Conservation (phyloP, 768 basidiomycete genomes). For the Artomyces pyxidatus region DNA sequence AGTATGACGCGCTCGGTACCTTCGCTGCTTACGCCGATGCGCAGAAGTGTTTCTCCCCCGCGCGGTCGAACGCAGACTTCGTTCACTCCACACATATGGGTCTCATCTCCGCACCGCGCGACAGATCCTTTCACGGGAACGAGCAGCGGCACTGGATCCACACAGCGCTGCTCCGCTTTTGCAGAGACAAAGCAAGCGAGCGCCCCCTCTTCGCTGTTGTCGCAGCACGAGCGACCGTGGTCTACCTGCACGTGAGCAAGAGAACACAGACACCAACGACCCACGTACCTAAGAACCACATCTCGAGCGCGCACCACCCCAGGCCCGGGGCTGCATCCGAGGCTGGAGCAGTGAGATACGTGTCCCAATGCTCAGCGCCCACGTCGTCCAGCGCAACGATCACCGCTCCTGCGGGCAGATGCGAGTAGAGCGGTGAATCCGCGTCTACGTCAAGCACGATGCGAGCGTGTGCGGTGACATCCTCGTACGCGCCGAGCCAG, state of each 20-base stretch:
- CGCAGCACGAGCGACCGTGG: too few relatives aligned
- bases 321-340: conserved; percentile 1
- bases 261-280: conserved; percentile 16
- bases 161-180: conserved; percentile 32
- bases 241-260: too few relatives aligned
- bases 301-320: conserved; percentile 12
- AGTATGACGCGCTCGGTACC: conserved; percentile 35
- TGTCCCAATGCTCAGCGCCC: conserved; percentile 36
- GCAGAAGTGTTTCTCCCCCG: conserved; percentile 41
- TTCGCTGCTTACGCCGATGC: conserved; percentile 37
- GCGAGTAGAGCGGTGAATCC: conserved; percentile 52
- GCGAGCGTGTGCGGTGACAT: conserved; percentile 43
- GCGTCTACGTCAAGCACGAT: conserved; percentile 46
- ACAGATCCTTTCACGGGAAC: conserved; percentile 8
- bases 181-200: too few relatives aligned
- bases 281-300: conserved; percentile 20
- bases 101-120: conserved; percentile 36
- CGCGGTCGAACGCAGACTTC: conserved; percentile 50
- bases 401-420: conserved; percentile 50
- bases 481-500: conserved; percentile 54
- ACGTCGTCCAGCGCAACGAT: conserved; percentile 63
- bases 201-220: too few relatives aligned
- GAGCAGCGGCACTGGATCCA: conserved; percentile 52
- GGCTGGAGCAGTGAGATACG: conserved; percentile 29
- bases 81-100: conserved; percentile 29